Evolutionary conservation across 345 rosid genomes (phyloP).

Genomic region (Syzygium oleosum): DNA sequence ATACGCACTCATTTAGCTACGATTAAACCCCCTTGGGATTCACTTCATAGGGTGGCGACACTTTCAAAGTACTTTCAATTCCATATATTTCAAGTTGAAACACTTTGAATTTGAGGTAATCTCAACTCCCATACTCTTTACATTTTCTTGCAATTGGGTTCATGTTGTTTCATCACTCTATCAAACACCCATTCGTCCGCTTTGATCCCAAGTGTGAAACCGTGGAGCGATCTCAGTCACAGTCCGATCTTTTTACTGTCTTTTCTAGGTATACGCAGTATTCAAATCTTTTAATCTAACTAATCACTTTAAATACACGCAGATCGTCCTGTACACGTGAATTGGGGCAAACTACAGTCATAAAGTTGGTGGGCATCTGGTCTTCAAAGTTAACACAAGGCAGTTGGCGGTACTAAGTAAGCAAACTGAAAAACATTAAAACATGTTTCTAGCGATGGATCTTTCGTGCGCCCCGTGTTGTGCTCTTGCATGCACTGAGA

Average conservation of each 20-base stretch:
- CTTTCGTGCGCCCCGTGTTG: background rate
- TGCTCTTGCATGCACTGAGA: background rate
- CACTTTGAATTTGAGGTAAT: no score
- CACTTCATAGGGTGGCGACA: no score
- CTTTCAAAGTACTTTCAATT: no score
- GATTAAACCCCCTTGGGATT: no score
- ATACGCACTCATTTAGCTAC: no score
- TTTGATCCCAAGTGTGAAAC: no score
- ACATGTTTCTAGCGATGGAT: background rate
- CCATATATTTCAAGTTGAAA: no score
- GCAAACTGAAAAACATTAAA: background rate
- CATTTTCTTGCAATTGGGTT: no score
- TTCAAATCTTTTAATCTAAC: background rate
- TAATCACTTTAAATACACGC: background rate
- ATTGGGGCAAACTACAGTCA: background rate
- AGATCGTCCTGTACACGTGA: background rate
- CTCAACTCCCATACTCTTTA: no score
- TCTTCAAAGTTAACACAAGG: background rate
- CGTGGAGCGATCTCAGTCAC: no score
- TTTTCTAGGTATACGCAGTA: background rate
- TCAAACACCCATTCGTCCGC: no score
- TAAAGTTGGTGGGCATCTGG: background rate
- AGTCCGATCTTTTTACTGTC: background rate
- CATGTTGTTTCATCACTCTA: no score
- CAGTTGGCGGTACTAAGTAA: background rate